phyloP scores from a whole-genome alignment of 1,139 yeast species.

The Ogataea hybrid region DNA sequence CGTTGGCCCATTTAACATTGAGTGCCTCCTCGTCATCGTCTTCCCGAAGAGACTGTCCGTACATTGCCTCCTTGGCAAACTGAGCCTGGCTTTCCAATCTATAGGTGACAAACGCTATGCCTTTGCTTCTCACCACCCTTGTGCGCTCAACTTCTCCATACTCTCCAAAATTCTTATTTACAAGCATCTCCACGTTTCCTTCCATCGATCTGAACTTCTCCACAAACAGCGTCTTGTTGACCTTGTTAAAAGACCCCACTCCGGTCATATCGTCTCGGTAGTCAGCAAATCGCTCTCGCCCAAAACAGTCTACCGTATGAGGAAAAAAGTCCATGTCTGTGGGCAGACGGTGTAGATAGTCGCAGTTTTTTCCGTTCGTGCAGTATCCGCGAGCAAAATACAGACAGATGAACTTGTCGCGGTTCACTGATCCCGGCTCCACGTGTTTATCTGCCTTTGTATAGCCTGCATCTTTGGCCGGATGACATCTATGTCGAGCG shows the following conservation, averaged over 20 bases:
- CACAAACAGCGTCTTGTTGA: conserved; percentile 73
- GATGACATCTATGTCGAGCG: conserved; percentile 53
- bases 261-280: conserved; percentile 95
- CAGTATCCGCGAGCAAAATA: conserved; percentile 92
- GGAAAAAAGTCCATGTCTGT: conserved; percentile 39
- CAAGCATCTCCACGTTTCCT: conserved; percentile 40
- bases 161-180: conserved; percentile 59
- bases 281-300: conserved; percentile 79
- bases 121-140: conserved; percentile 58
- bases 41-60: conserved; percentile 61
- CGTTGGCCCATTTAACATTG: conserved; percentile 84
- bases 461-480: conserved; percentile 66
- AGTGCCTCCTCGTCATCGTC: conserved; percentile 51
- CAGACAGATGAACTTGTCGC: conserved; percentile 56
- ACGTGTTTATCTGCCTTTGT: conserved; percentile 59
- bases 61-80: conserved; percentile 93
- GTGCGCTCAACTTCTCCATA: conserved; percentile 79
- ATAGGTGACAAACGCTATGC: conserved; percentile 80
- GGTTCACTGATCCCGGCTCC: conserved; percentile 33
- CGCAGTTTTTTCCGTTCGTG: conserved; percentile 71
- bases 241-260: conserved; percentile 74
- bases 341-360: conserved; percentile 78
- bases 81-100: conserved; percentile 73
- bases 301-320: conserved; percentile 84
- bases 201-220: conserved; percentile 54